phyloP scores from a whole-genome alignment of 176 grass and related monocot species.

The Rhynchospora pubera region DNA sequence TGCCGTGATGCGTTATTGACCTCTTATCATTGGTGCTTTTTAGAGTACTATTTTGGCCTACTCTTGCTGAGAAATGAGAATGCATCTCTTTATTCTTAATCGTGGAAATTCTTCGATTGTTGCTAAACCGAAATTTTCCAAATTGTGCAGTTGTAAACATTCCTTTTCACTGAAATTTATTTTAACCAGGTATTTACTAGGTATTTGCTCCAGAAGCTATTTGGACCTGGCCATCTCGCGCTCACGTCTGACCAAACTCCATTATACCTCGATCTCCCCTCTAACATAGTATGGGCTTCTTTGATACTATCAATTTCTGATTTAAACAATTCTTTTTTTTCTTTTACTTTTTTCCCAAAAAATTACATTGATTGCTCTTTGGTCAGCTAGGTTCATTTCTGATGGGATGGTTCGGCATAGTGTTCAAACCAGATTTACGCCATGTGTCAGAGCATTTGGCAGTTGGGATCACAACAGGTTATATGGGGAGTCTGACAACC shows the following conservation, averaged over 20 bases:
- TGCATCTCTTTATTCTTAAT: background rate
- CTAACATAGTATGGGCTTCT: constrained; percentile 60
- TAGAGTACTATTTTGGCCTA: background rate
- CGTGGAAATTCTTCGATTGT: background rate
- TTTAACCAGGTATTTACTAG: constrained; percentile 73
- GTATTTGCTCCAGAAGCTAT: constrained; percentile 73
- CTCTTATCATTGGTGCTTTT: background rate
- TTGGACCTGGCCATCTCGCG: constrained; percentile 54
- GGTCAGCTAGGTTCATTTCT: constrained; percentile 89
- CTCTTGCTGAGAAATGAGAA: background rate
- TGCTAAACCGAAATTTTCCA: background rate
- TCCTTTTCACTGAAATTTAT: constrained; percentile 18
- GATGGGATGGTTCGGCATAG: constrained; percentile 94
- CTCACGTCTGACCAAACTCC: constrained; percentile 64
- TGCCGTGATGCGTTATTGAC: background rate
- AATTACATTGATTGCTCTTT: background rate
- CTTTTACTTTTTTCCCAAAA: background rate
- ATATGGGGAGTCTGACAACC: constrained; percentile 86
- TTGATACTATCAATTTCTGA: background rate
- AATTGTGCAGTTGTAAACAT: background rate
- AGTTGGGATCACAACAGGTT: constrained; percentile 67
- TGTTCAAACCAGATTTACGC: constrained; percentile 78
- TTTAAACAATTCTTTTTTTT: background rate
- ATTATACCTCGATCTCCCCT: constrained; percentile 85
- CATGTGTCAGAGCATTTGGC: constrained; percentile 70